phyloP scores from a whole-genome alignment of 1,284 basidiomycete genomes.

The Sanghuangporus sanghuang region DNA sequence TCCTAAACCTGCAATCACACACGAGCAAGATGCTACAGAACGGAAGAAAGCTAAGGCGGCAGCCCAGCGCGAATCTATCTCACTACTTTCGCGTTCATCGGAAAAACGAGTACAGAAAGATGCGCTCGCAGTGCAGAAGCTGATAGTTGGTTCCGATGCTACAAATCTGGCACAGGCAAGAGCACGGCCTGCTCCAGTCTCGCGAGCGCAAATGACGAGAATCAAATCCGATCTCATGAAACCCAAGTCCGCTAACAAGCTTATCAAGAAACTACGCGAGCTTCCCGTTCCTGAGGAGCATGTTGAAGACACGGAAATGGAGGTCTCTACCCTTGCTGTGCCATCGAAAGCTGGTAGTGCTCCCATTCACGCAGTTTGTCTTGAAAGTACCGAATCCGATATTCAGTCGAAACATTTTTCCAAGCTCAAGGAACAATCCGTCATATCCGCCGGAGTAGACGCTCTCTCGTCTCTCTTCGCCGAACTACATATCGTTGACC shows the following conservation, averaged over 20 bases:
- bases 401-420: slow-evolving; percentile 51
- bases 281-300: slow-evolving; percentile 38
- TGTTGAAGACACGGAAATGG: slow-evolving; percentile 24
- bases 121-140: slow-evolving; percentile 54
- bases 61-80: slow-evolving; percentile 30
- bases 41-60: slow-evolving; percentile 29
- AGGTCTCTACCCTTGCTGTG: slow-evolving; percentile 15
- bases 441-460: slow-evolving; percentile 46
- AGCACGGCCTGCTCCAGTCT: slow-evolving; percentile 32
- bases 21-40: slow-evolving; percentile 38
- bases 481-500: slow-evolving; percentile 53
- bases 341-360: slow-evolving; percentile 26
- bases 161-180: slow-evolving; percentile 29
- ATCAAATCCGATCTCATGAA: slow-evolving; percentile 65
- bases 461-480: slow-evolving; percentile 45
- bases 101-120: slow-evolving; percentile 60
- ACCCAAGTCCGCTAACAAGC: slow-evolving; percentile 60
- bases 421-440: slow-evolving; percentile 30
- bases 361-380: slow-evolving; percentile 74
- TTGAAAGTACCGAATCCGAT: slow-evolving; percentile 56
- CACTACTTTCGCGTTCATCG: slow-evolving; percentile 30
- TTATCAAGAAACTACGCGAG: slow-evolving; percentile 60
- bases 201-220: slow-evolving; percentile 53
- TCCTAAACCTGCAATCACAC: slow-evolving; percentile 33
- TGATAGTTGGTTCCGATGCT: slow-evolving; percentile 57